A percentile compares a stretch with the other conserved stretches of the same genome.
phyloP scores from a whole-genome alignment of 768 basidiomycete genomes.

The Cystofilobasidium macerans region DNA sequence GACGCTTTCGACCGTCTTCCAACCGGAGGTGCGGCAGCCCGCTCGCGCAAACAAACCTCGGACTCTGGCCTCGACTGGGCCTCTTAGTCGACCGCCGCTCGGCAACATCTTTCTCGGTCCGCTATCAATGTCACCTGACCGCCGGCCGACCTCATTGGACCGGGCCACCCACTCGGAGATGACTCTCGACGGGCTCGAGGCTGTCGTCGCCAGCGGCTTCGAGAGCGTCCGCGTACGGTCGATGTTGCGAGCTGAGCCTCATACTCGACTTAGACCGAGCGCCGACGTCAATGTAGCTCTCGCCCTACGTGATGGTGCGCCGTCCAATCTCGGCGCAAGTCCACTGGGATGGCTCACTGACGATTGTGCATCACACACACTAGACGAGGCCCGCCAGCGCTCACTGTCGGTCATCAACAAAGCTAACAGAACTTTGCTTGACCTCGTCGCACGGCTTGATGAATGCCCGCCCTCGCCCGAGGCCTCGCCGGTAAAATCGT shows the following conservation, averaged over 20 bases:
- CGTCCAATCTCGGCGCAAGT: neutral
- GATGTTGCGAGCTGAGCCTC: neutral
- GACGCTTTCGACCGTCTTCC: neutral
- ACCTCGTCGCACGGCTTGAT: constrained; percentile 17
- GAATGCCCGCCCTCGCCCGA: neutral
- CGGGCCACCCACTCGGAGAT: constrained; percentile 3
- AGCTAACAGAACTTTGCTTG: constrained; percentile 16
- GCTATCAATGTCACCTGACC: neutral
- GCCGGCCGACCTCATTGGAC: neutral
- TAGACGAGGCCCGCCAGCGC: neutral
- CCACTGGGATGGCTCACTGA: neutral
- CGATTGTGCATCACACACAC: neutral
- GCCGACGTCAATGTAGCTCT: neutral
- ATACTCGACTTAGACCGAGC: neutral
- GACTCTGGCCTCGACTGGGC: constrained; percentile 1
- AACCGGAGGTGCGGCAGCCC: neutral
- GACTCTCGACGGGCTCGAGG: constrained; percentile 6
- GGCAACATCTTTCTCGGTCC: constrained; percentile 21
- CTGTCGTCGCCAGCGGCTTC: constrained; percentile 3
- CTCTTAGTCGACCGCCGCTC: constrained; percentile 8
- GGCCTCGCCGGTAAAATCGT: neutral
- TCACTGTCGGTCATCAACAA: constrained; percentile 16
- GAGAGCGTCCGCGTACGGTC: constrained; percentile 1
- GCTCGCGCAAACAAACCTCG: neutral
- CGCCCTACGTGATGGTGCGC: neutral